Base-by-base conservation (phyloP, 257 asterid species). In the Jaltomata sinuosa region DNA sequence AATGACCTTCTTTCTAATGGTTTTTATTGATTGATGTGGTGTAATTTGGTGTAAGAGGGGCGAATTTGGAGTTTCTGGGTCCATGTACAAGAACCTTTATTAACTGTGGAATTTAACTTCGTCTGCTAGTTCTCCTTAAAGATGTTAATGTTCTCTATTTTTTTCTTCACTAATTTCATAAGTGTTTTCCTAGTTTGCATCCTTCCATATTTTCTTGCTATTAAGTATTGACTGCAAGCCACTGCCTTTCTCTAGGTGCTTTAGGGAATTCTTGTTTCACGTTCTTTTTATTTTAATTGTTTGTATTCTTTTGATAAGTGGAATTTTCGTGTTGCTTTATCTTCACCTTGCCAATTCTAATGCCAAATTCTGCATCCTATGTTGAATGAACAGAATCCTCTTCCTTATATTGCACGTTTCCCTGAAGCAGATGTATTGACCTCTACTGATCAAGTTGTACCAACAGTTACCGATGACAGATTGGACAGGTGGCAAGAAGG, bases 361-460 rank as follows among this genome's bases (percentile, higher is more conserved):
- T 76, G 61, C 62, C 61, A 47, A 76, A 25, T 76, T 76, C 61
- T 81, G 84, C 86, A 36, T 79, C 86, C 82, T 86, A 81, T 84
- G 82, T 89, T 83, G 84, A 62, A 84, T 80, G 82, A 85, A 91
- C 97, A 97, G 99, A 92, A 97, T 85, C 99, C 99, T 50, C 94
- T 95, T 82, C 99, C 99, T 47, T 97, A 92, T 88, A 93, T 97
- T 69, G 97, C 97, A 79, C 98, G 97, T 84, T 95, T 88, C 91
- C 98, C 99, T 78, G 98, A 95, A 93, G 99, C 99, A 72, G 99
- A 97, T 84, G 89, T 97, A 88, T 90, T 97, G 88, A 94, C 98
- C 81, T 97, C 99, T 71, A 95, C 99, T 53, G 99, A 97, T 92
- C 95, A 89, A 89, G 93, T 92, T 90, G 89, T 90, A 83, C 99